phyloP scores from a whole-genome alignment of 2,329 filamentous ascomycete genomes.

The Pseudogymnoascus sp. region DNA sequence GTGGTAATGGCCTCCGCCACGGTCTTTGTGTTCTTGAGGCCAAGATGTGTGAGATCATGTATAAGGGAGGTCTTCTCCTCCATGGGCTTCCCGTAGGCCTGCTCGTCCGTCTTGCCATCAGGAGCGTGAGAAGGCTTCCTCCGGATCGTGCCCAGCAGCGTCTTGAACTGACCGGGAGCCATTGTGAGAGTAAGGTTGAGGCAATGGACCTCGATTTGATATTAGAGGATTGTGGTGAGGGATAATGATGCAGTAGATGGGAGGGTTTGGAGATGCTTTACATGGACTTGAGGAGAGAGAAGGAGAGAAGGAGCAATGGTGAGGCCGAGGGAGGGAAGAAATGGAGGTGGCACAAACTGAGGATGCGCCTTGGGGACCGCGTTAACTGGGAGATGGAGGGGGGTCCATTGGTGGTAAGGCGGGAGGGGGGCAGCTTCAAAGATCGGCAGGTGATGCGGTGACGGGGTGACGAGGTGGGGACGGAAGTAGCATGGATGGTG shows the following conservation, averaged over 20 bases:
- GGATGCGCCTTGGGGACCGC: background rate
- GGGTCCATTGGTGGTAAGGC: background rate
- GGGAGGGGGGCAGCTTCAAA: background rate
- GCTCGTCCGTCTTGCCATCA: slow-evolving; percentile 37
- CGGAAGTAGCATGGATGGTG: background rate
- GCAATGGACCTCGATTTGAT: background rate
- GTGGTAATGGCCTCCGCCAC: slow-evolving; percentile 35
- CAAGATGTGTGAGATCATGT: slow-evolving; percentile 34
- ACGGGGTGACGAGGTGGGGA: background rate
- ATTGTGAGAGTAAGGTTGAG: slow-evolving; percentile 15
- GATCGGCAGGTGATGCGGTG: background rate
- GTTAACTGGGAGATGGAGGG: background rate
- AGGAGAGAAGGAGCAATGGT: background rate
- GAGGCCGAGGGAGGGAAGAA: background rate
- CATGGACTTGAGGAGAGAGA: background rate
- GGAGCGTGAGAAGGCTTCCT: slow-evolving; percentile 40
- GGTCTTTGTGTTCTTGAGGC: slow-evolving; percentile 33
- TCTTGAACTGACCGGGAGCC: slow-evolving; percentile 31
- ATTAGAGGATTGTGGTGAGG: background rate
- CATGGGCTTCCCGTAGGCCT: slow-evolving; percentile 27
- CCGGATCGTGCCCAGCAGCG: slow-evolving; percentile 38
- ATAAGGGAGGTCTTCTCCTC: slow-evolving; percentile 34
- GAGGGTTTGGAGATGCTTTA: background rate
- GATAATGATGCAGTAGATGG: background rate
- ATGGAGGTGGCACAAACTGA: background rate